Base-by-base conservation (phyloP, 129 eudicot species). In the Ambrosia trifida region DNA sequence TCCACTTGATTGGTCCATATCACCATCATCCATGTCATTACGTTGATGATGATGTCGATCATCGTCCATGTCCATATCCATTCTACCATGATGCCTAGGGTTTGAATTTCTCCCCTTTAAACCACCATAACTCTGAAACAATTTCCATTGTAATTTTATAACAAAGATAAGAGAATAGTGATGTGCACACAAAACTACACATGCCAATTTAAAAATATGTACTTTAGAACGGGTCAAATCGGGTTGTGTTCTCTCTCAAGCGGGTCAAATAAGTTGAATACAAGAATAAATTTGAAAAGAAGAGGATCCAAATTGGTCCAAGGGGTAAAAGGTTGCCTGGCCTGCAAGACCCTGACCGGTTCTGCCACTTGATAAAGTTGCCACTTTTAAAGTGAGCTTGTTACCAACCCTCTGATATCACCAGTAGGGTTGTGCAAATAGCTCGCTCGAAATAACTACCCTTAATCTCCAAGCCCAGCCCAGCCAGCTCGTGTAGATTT, bases 61-160 rank as follows among this genome's bases (percentile, higher is more conserved):
- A 61, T 72, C 79, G 66, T 75, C 79, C n/a, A n/a, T n/a, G 9
- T 75, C 79, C 67, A 75, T 75, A 20, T 75, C 79, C 77, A 72
- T 46, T 72, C 77, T 72, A 61, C 57, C 65, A 49, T 60, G 69
- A 75, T 75, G 73, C 64, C 81, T 77, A 61, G 70, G 35, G 64
- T 77, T 69, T 40, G 56, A 49, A 77, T 41, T 77, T 69, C 76
- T 77, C 64, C 76, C 76, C 28, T 61, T 77, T 3, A 61, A 69
- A 41, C 57, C 65, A 43, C 18, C 56, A 56, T 75, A 75, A 56
- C 56, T 63, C 76, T 77, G 54, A 65, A 77, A 59, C 50, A 62
- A 47, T 11, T 47, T 31, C 41, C 8, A 16, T 16, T 47, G 56
- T 5, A 46, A 58, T 72, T 36, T n/a, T 44, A 8, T 52, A 36